Evolutionary conservation across 2,329 filamentous ascomycete species (phyloP).

Genomic region (Aureobasidium sp.): DNA sequence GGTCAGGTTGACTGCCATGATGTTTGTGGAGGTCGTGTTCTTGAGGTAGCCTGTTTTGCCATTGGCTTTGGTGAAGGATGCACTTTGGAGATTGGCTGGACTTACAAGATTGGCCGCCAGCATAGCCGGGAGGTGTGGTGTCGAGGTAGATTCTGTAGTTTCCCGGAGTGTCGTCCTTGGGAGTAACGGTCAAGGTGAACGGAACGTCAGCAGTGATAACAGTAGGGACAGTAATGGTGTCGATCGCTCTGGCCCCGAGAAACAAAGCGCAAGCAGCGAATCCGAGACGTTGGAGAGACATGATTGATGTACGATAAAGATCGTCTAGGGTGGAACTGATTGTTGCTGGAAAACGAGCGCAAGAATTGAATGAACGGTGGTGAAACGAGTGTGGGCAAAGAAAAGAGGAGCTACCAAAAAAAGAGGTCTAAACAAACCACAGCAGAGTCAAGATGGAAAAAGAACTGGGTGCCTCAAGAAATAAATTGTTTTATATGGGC

Average conservation of each 20-base stretch:
- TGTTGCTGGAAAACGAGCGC: background rate
- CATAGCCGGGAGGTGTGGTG: constrained; percentile 24
- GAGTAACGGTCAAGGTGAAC: constrained; percentile 31
- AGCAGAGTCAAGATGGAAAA: background rate
- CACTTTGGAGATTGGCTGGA: background rate
- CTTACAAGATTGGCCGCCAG: constrained; percentile 25
- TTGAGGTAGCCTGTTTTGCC: constrained; percentile 23
- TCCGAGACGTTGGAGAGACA: constrained; percentile 5
- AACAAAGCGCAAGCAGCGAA: constrained; percentile 3
- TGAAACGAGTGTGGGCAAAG: constrained; percentile 3
- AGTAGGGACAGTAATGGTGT: constrained; percentile 21
- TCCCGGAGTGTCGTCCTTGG: constrained; percentile 21
- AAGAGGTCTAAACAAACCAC: background rate
- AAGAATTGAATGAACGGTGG: background rate
- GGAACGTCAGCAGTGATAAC: constrained; percentile 18
- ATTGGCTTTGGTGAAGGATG: background rate
- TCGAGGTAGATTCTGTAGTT: constrained; percentile 28
- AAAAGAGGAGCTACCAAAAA: background rate
- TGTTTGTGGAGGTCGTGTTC: constrained; percentile 24
- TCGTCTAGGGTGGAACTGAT: background rate
- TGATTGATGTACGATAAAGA: background rate
- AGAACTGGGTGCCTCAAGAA: background rate
- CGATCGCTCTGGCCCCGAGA: constrained; percentile 17
- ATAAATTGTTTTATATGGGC: constrained; percentile 7
- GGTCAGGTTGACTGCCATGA: constrained; percentile 22